A percentile compares a stretch with the other conserved stretches of the same genome.
These are phyloP conservation scores for Yarrowia sp. DNA, from an alignment of 805 yeast species.

Conservation along the genomic window DNA sequence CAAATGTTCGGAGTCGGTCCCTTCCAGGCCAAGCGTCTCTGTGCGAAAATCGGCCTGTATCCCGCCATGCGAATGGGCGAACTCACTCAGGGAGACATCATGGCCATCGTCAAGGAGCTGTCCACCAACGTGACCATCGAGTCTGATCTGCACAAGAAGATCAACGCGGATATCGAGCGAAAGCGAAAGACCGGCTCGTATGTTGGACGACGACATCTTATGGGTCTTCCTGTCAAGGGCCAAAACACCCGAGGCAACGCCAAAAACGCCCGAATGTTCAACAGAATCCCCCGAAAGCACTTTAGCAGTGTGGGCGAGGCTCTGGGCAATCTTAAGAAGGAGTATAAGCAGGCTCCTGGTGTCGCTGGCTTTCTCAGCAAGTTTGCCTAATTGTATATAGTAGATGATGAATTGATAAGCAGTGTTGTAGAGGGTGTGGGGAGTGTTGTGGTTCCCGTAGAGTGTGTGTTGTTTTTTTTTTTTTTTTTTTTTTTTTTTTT, in stretches of 20 bases:
- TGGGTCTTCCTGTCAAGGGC: conserved; percentile 79
- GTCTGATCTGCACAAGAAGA: conserved; percentile 60
- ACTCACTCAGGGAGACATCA: conserved; percentile 78
- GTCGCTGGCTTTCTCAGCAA: conserved; percentile 3
- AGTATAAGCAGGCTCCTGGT: conserved; percentile 15
- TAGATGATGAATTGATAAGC: not conserved
- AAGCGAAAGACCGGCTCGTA: conserved; percentile 82
- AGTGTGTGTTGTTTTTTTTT: no score
- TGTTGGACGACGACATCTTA: conserved; percentile 84
- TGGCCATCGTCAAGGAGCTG: conserved; percentile 83
- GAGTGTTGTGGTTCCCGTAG: no score
- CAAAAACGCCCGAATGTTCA: conserved; percentile 81
- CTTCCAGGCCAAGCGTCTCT: conserved; percentile 65
- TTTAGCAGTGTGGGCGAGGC: conserved; percentile 1
- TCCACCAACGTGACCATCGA: conserved; percentile 73
- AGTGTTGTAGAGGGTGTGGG: no score
- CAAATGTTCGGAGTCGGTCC: conserved; percentile 87
- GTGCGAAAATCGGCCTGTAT: conserved; percentile 86
- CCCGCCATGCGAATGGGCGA: conserved; percentile 95
- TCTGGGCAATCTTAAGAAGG: conserved; percentile 6
- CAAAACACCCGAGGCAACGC: conserved; percentile 92
- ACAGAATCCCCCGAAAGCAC: conserved; percentile 42
- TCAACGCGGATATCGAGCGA: conserved; percentile 68
- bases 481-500: no score
- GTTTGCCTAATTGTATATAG: conserved; percentile 20